Evolutionary conservation across 805 yeast genomes (phyloP), one percentile per base, ranked within the genome.

Genomic region (Candida loeiensis): DNA sequence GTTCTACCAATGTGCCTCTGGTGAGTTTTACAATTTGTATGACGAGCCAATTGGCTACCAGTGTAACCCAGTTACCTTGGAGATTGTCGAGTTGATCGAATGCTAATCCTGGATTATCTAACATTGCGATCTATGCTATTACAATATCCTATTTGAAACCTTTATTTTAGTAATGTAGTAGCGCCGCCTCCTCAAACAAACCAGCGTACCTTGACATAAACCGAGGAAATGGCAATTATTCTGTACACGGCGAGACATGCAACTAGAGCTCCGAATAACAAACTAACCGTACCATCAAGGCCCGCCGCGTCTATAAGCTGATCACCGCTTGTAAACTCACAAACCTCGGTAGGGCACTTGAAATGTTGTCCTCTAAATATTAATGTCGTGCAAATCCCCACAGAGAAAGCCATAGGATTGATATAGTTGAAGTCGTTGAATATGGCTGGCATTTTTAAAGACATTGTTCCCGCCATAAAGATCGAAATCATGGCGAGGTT

Each of bases 391-490:
- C 37, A 38, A 1, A 77, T 63, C 48, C 79, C 74, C 8, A 82
- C 82, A 2, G 80, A 81, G 54, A 84, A 88, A 51, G 82, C 83
- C 47, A 84, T 58, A 3, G 96, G 96, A 38, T 82, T 82, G n/a
- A 84, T 50, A 60, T 79, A 88, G 58, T 86, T 87, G 54, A 85
- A 61, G 0, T 80, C 95, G 46, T 71, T 70, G 53, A 87, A 69
- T 35, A 88, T 79, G 2, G 61, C 63, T 18, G 83, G 84, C 82
- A 87, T 77, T n/a, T 80, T 69, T 50, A 86, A 64, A 0, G 95
- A 83, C 80, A 88, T 72, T 8, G 89, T 66, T 3, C 96, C 96
- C 1, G 87, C 85, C 93, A 88, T 84, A 49, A 84, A 77, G 4
- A 84, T 77, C 4, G 91, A 93, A 36, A 86, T 63, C 2, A 87